These are phyloP conservation scores for Phytophthora hybrid DNA, from an alignment of 352 stramenopile species.

Conservation along the genomic window DNA sequence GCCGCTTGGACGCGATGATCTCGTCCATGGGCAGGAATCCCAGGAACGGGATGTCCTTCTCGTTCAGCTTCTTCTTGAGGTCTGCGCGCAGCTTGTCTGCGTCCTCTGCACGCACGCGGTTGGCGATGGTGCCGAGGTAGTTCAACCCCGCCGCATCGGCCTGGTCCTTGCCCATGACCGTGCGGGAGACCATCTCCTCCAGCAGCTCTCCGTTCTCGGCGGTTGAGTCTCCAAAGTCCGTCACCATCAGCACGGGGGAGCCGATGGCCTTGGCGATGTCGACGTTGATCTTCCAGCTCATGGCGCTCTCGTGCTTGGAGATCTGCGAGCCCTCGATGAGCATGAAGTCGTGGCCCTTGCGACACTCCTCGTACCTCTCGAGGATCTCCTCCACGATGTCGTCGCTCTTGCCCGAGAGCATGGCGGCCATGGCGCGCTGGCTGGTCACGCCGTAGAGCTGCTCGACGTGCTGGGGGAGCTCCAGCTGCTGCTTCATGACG, in stretches of 20 bases:
- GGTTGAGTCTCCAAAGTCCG: slow-evolving; percentile 54
- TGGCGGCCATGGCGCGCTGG: slow-evolving; percentile 56
- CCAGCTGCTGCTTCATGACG: slow-evolving; percentile 69
- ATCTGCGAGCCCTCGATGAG: slow-evolving; percentile 81
- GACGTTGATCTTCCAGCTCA: slow-evolving; percentile 85
- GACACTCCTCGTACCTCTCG: slow-evolving; percentile 61
- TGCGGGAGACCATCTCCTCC: slow-evolving; percentile 67
- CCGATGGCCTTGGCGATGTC: slow-evolving; percentile 81
- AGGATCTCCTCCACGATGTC: slow-evolving; percentile 79
- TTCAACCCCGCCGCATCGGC: slow-evolving; percentile 63
- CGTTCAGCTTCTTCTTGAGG: slow-evolving; percentile 42
- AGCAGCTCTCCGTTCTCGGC: slow-evolving; percentile 42
- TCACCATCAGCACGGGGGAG: slow-evolving; percentile 66
- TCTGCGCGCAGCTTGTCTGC: slow-evolving; percentile 41
- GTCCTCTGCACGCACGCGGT: slow-evolving; percentile 62
- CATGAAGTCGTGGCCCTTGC: slow-evolving; percentile 81
- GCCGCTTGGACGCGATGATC: slow-evolving; percentile 74
- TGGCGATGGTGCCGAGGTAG: slow-evolving; percentile 80
- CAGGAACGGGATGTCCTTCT: slow-evolving; percentile 64
- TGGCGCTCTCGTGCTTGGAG: slow-evolving; percentile 68
- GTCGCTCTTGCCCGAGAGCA: slow-evolving; percentile 67
- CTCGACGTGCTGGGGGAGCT: slow-evolving; percentile 44
- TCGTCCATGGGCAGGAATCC: slow-evolving; percentile 73
- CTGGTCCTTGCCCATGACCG: slow-evolving; percentile 66
- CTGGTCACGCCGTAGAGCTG: slow-evolving; percentile 72